Evolutionary conservation across 441 rosid genomes (phyloP).

Genomic region (Mallotus repandus): DNA sequence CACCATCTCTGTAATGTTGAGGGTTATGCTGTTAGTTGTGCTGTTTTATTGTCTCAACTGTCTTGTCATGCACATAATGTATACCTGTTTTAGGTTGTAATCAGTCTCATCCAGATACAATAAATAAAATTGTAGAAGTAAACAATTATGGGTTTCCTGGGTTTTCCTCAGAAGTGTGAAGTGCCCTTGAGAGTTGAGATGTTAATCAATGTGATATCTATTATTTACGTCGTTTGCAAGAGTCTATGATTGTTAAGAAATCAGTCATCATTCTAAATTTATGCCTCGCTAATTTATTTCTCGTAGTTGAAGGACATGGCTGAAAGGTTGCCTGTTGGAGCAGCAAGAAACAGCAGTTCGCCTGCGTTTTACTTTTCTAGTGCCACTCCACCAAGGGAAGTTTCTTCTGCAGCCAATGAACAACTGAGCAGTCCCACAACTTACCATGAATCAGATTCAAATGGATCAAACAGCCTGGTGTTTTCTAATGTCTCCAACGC

Average conservation of each 20-base stretch:
- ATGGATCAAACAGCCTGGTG: slow-evolving; percentile 41
- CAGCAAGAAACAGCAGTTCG: slow-evolving; percentile 52
- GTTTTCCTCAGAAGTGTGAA: neutral
- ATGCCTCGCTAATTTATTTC: neutral
- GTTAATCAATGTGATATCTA: neutral
- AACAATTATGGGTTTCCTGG: neutral
- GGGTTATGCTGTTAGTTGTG: neutral
- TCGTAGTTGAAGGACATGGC: slow-evolving; percentile 87
- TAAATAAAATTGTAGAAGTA: neutral
- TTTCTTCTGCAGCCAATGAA: slow-evolving; percentile 46
- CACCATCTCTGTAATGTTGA: neutral
- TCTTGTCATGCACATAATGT: neutral
- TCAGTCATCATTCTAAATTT: neutral
- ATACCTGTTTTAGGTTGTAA: neutral
- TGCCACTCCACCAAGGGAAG: slow-evolving; percentile 54
- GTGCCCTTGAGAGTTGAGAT: neutral
- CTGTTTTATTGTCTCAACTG: neutral
- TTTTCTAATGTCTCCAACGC: slow-evolving; percentile 52
- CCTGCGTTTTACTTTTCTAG: slow-evolving; percentile 51
- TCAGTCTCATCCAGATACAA: slow-evolving; percentile 1
- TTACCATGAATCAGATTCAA: slow-evolving; percentile 54
- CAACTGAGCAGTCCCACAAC: slow-evolving; percentile 42
- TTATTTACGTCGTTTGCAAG: neutral
- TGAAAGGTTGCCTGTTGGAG: slow-evolving; percentile 83
- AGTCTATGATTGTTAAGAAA: neutral